Evolutionary conservation across 129 eudicot species (phyloP), one percentile per base, ranked within the genome.

Genomic region (Lonicera japonica): DNA sequence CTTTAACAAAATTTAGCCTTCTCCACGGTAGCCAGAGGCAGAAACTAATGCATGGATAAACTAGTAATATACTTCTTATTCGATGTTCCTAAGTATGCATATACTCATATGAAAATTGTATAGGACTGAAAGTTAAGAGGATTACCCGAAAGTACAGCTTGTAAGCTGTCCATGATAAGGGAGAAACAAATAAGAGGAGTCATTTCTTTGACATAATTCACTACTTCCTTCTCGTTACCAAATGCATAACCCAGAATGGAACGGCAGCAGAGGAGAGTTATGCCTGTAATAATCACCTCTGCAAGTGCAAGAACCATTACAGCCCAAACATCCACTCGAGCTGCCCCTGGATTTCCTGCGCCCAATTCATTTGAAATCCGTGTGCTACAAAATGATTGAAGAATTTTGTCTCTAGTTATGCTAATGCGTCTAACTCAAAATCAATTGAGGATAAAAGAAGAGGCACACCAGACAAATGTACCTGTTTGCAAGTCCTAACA

Each of bases 351-450:
- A 25, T 70, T 69, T 34, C 80, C 80, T 12, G 80, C 74, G 18
- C 79, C 79, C 20, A 74, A 59, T 14, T 69, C 79, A 51, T 75
- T 75, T 7, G 80, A 75, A 13, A 75, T 56, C 20, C 75, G 72
- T 11, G 80, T 75, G 65, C 80, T 75, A 67, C 60, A 47, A 19
- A 46, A 58, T 57, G 13, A 25, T 43, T 24, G 21, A 55, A 5
- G 16, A 50, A 17, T 50, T 14, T 50, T 50, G 8, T 16, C 11
- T 10, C 29, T 13, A 13, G 5, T 19, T 55, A 11, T 1, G 13
- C 50, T 43, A 43, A 43, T 3, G 50, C 16, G 8, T 14, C 50
- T 43, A 43, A 43, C 50, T 43, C 16, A 43, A 43, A 14, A 43
- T 10, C 50, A 43, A 10, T 2, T 43, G 50, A 43, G 8, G 13